phyloP scores from a whole-genome alignment of 2,329 filamentous ascomycete species.

The Xylariaceae sp. region DNA sequence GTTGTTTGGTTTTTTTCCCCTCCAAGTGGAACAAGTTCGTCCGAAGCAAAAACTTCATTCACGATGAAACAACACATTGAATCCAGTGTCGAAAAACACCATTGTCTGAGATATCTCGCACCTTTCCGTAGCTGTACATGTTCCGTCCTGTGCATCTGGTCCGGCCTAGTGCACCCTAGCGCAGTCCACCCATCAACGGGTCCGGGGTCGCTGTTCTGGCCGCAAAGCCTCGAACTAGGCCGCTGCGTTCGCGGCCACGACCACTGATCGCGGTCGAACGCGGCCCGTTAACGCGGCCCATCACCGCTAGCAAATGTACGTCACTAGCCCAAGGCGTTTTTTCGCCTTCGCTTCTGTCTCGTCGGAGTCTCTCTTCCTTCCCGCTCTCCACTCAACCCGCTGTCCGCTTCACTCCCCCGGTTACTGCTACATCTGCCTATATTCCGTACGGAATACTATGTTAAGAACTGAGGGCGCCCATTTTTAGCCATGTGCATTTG shows the following conservation, averaged over 20 bases:
- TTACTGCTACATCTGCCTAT: constrained; percentile 19
- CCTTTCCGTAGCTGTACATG: neutral
- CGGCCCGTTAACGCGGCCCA: constrained; percentile 28
- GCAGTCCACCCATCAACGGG: constrained; percentile 21
- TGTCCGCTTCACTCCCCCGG: neutral
- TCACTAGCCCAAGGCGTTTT: constrained; percentile 22
- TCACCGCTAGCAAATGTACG: neutral
- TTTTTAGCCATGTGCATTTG: constrained; percentile 19
- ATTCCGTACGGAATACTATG: too few relatives aligned
- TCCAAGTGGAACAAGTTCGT: too few relatives aligned
- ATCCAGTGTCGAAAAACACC: too few relatives aligned
- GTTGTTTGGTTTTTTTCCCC: too few relatives aligned
- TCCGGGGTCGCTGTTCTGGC: constrained; percentile 26
- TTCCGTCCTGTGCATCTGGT: too few relatives aligned
- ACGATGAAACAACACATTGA: too few relatives aligned
- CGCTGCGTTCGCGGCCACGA: constrained; percentile 15
- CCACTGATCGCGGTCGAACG: constrained; percentile 16
- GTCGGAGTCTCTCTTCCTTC: neutral
- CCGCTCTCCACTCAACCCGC: neutral
- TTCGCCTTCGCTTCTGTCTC: neutral
- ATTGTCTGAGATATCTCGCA: neutral
- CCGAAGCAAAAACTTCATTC: too few relatives aligned
- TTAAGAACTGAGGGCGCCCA: constrained; percentile 25
- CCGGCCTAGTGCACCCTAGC: too few relatives aligned
- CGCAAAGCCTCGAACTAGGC: constrained; percentile 29